Evolutionary conservation across 345 rosid species (phyloP), one percentile per base, ranked within the genome.

Genomic region (Heritiera fomes): DNA sequence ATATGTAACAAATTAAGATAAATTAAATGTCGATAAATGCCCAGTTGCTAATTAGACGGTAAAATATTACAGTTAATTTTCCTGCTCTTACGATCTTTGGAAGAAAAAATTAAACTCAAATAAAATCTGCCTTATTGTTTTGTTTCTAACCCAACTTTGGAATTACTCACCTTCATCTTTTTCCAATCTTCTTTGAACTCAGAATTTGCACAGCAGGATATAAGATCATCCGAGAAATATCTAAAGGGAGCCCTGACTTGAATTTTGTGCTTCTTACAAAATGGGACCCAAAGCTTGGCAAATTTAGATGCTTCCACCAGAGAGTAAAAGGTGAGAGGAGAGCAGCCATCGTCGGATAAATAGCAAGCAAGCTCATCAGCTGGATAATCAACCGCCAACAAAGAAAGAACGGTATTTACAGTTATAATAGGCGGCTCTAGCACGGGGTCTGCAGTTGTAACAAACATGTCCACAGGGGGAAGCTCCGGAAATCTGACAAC

Each of bases 241-340:
- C 90, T 87, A 58, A 91, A 92, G 5, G 96, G 97, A 76, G 96
- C 94, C 85, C 96, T 82, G 46, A 86, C 80, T 76, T 60, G 82
- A 78, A 92, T 67, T 1, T 72, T 83, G 43, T 91, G 81, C 81
- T 88, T 88, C 78, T 85, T 82, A 78, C 97, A 91, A 81, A 94
- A 94, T 0, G 93, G 93, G 47, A 91, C 92, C 97, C 97, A 94
- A 49, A 81, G 82, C 87, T 84, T 85, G 2, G 95, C 92, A 34
- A 91, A 94, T 38, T 81, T 90, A 0, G 85, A 86, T 13, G 93
- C 90, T 81, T 92, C 91, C 66, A 86, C 74, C 6, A 92, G 84
- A 75, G 97, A 87, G 68, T 86, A 86, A 79, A 81, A 90, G 76
- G 85, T 88, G 58, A 89, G 75, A 70, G 86, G 82, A 10, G 98